Conservation (phyloP, 2,329 filamentous ascomycete species). For the Beauveria scarabaeidicola region DNA sequence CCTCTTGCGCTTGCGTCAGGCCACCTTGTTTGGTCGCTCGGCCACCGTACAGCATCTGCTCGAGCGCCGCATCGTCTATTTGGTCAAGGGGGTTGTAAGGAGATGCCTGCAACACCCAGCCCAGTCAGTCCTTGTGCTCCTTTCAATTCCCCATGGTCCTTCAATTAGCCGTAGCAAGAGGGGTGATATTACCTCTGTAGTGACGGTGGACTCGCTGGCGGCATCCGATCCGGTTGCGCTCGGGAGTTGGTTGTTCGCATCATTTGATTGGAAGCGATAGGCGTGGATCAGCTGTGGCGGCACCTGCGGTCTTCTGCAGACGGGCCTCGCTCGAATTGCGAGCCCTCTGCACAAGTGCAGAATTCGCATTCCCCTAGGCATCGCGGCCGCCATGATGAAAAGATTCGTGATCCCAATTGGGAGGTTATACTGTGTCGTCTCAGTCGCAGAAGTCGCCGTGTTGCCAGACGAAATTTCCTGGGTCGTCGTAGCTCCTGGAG, state of each 20-base stretch:
- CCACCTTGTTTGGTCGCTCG: conserved; percentile 24
- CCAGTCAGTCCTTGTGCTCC: conserved; percentile 13
- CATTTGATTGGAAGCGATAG: conserved; percentile 24
- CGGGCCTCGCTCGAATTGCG: conserved; percentile 9
- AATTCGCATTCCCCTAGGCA: conserved; percentile 4
- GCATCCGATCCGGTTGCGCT: conserved; percentile 16
- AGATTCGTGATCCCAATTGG: not conserved
- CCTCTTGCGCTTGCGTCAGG: conserved; percentile 35
- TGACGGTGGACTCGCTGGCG: not conserved
- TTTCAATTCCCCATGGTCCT: not conserved
- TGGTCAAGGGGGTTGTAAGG: conserved; percentile 15
- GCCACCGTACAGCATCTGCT: conserved; percentile 29
- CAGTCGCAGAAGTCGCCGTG: not conserved
- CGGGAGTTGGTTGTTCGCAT: conserved; percentile 21
- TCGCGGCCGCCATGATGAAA: conserved; percentile 2
- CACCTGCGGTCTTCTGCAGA: not conserved
- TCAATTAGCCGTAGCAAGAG: not conserved
- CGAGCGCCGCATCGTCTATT: conserved; percentile 28
- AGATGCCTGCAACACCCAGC: not conserved
- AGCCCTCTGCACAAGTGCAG: conserved; percentile 23
- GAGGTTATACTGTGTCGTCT: not conserved
- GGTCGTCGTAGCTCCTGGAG: not conserved
- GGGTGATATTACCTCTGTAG: not conserved
- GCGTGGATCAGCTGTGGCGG: not conserved
- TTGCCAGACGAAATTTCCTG: conserved; percentile 4